Evolutionary conservation across 192 early-diverging fungal genomes (phyloP).

Genomic region (Pilaira anomala): DNA sequence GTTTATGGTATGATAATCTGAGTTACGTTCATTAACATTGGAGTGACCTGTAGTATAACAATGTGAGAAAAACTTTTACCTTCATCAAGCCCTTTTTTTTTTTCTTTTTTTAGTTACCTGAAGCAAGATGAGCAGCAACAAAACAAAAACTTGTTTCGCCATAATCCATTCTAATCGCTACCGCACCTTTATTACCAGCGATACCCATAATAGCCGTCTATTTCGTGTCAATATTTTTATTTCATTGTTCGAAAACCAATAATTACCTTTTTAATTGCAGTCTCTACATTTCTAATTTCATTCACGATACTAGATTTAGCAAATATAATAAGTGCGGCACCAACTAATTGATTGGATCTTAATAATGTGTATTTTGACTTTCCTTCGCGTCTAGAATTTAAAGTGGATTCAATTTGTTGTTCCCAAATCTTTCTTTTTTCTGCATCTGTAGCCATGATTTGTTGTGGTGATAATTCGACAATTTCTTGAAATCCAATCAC

Average conservation of each 20-base stretch:
- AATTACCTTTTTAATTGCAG: constrained; percentile 79
- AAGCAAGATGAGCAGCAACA: constrained; percentile 91
- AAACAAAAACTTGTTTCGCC: constrained; percentile 88
- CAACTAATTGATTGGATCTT: constrained; percentile 85
- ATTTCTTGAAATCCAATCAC: constrained; percentile 96
- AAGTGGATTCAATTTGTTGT: constrained; percentile 44
- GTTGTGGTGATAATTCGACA: constrained; percentile 79
- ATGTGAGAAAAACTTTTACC: not conserved
- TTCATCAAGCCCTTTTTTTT: too few relatives aligned
- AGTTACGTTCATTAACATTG: constrained; percentile 77
- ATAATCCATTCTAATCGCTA: constrained; percentile 84
- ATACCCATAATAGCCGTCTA: constrained; percentile 94
- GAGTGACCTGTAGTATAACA: constrained; percentile 44
- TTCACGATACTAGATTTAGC: constrained; percentile 64
- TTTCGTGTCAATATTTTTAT: constrained; percentile 21
- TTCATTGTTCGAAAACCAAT: constrained; percentile 22
- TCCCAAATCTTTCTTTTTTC: constrained; percentile 54
- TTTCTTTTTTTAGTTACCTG: too few relatives aligned
- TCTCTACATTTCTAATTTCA: constrained; percentile 80
- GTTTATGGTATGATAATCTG: constrained; percentile 79
- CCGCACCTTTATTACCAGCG: constrained; percentile 97
- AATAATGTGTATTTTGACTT: constrained; percentile 70
- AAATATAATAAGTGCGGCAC: constrained; percentile 87
- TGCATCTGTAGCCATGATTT: constrained; percentile 64
- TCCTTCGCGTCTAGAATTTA: constrained; percentile 39